Conservation (phyloP, 352 stramenopile species). For the Phytophthora palmivora region DNA sequence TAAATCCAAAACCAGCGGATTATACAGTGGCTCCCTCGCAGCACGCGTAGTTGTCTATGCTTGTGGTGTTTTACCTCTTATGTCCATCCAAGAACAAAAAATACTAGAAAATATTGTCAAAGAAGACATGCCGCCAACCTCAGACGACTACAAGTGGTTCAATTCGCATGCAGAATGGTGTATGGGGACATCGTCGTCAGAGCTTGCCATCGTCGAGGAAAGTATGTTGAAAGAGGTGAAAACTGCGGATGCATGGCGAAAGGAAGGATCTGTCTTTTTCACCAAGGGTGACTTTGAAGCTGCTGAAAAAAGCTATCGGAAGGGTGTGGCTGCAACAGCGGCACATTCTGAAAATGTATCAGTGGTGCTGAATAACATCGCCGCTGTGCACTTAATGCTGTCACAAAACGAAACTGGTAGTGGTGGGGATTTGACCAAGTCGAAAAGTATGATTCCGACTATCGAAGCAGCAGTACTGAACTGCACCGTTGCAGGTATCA, state of each 20-base stretch:
- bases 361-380: conserved; percentile 38
- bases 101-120: conserved; percentile 13
- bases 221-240: background rate
- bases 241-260: conserved; percentile 17
- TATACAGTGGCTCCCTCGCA: background rate
- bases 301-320: conserved; percentile 26
- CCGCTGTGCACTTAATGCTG: conserved; percentile 25
- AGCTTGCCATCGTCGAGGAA: conserved; percentile 1
- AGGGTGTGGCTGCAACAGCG: conserved; percentile 8
- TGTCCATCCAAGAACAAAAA: conserved; percentile 7
- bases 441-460: background rate
- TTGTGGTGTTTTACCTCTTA: background rate
- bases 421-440: background rate
- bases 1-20: background rate
- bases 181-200: background rate
- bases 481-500: conserved; percentile 33
- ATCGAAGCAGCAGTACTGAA: conserved; percentile 29
- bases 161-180: conserved; percentile 30
- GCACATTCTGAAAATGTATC: conserved; percentile 13
- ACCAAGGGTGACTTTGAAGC: conserved; percentile 1
- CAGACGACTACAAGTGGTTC: background rate
- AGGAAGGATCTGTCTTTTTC: conserved; percentile 24
- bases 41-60: conserved; percentile 9
- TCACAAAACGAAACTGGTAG: background rate
- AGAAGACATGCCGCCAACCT: no score